Evolutionary conservation across 75 land plant species (phyloP).

Genomic region (Chamaecyparis obtusa): DNA sequence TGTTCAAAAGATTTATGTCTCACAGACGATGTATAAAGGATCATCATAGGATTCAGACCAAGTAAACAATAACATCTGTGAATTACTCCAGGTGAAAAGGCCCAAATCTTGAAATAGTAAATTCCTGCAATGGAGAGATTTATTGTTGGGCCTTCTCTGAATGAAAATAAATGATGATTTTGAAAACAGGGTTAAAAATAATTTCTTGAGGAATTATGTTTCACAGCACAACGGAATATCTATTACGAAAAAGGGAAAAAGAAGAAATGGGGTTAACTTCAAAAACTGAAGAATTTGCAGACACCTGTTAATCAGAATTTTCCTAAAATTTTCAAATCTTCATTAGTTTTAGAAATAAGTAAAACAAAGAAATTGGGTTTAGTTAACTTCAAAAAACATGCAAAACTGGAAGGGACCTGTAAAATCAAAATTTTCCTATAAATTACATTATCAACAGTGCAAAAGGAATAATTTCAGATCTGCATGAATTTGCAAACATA

Average conservation of each 20-base stretch:
- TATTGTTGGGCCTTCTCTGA: not conserved
- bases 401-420: not conserved
- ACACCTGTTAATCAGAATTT: not conserved
- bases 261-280: not conserved
- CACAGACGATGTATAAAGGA: not conserved
- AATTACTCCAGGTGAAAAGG: not conserved
- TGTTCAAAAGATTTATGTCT: not conserved
- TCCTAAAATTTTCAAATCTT: not conserved
- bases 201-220: too few relatives aligned
- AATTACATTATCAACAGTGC: not conserved
- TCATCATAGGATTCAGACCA: not conserved
- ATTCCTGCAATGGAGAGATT: not conserved
- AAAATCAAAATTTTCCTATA: not conserved
- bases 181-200: not conserved
- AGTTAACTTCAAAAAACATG: not conserved
- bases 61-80: not conserved
- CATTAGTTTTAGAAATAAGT: not conserved
- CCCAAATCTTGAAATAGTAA: not conserved
- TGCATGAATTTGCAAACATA: not conserved
- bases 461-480: not conserved
- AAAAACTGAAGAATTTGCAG: not conserved
- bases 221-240: too few relatives aligned
- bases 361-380: not conserved
- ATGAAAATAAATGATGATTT: not conserved
- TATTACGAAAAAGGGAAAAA: not conserved